A percentile compares a stretch with the other conserved stretches of the same genome.
Conservation (phyloP, 2,329 filamentous ascomycete genomes). For the Lomentospora prolificans region DNA sequence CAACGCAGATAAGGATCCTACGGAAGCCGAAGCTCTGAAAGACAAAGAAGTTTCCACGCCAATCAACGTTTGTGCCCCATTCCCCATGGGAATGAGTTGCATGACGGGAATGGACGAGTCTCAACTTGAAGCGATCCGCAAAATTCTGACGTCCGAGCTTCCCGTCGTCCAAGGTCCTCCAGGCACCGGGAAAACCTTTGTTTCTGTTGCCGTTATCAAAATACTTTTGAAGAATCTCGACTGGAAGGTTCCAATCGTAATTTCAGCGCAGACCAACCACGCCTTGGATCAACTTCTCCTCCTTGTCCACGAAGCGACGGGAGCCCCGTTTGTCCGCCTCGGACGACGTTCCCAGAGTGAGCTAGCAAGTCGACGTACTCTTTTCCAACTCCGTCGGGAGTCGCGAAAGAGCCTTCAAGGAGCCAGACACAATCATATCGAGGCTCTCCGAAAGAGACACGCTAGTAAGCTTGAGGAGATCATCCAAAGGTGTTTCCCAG, state of each 20-base stretch:
- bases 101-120: constrained; percentile 51
- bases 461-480: constrained; percentile 29
- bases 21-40: background rate
- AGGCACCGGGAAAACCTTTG: constrained; percentile 66
- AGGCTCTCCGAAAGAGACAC: constrained; percentile 14
- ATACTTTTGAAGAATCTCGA: constrained; percentile 52
- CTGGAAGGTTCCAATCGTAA: constrained; percentile 57
- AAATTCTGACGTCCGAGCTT: constrained; percentile 62
- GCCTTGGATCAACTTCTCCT: constrained; percentile 73
- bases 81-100: constrained; percentile 10
- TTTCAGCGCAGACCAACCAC: constrained; percentile 85
- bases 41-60: background rate
- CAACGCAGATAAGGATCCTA: background rate
- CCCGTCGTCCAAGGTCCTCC: constrained; percentile 79
- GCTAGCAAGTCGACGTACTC: constrained; percentile 53
- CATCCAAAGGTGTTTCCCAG: constrained; percentile 26
- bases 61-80: background rate
- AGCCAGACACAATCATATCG: constrained; percentile 16
- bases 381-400: constrained; percentile 49
- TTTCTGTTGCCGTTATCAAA: constrained; percentile 63
- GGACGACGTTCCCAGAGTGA: constrained; percentile 61
- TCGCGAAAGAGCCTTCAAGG: constrained; percentile 14
- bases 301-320: constrained; percentile 43
- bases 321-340: constrained; percentile 43
- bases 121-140: constrained; percentile 57